These are phyloP conservation scores for Colletotrichum nymphaeae DNA, from an alignment of 2,329 filamentous ascomycete species.

Conservation along the genomic window DNA sequence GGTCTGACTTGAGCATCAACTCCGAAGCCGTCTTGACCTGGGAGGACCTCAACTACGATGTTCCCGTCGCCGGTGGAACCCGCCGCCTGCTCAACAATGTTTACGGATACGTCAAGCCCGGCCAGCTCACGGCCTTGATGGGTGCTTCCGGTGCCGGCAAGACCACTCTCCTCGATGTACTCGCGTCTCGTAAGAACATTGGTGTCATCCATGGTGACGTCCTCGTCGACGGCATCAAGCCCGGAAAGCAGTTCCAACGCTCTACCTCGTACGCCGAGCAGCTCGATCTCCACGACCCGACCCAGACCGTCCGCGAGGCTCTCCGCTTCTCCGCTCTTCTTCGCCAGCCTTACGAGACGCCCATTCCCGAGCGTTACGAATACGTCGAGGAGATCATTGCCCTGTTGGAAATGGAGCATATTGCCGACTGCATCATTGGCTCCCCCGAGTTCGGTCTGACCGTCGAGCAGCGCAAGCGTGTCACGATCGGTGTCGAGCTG, in stretches of 20 bases:
- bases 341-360: conserved; percentile 65
- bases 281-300: conserved; percentile 70
- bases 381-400: conserved; percentile 73
- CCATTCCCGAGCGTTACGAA: conserved; percentile 64
- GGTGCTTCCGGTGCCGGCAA: conserved; percentile 89
- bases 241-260: conserved; percentile 70
- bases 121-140: conserved; percentile 83
- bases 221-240: conserved; percentile 66
- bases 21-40: conserved; percentile 82
- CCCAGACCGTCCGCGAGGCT: conserved; percentile 72
- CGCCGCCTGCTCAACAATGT: conserved; percentile 66
- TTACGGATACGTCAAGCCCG: conserved; percentile 79
- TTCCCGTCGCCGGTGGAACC: conserved; percentile 68
- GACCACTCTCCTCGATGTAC: conserved; percentile 84
- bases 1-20: conserved; percentile 64
- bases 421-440: conserved; percentile 70
- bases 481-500: conserved; percentile 93
- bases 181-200: conserved; percentile 71
- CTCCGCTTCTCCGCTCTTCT: conserved; percentile 72
- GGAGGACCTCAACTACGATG: conserved; percentile 85
- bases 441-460: conserved; percentile 76
- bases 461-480: conserved; percentile 74
- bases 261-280: conserved; percentile 73
- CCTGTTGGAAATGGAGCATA: conserved; percentile 68
- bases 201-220: conserved; percentile 69